Evolutionary conservation across 2,329 filamentous ascomycete species (phyloP).

Genomic region (Paecilomyces dactylethromorphus): DNA sequence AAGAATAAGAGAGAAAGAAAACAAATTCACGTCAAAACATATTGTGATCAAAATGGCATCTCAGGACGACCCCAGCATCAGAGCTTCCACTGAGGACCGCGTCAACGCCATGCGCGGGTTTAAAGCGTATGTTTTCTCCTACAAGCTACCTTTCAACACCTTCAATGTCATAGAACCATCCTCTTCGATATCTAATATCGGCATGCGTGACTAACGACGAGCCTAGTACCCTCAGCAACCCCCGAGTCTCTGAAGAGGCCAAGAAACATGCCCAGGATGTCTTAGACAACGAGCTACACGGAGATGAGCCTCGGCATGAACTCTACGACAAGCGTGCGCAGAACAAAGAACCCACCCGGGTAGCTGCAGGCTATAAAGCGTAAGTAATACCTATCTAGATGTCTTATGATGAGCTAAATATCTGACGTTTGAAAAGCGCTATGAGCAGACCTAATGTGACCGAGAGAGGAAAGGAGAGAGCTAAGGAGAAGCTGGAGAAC

Average conservation of each 20-base stretch:
- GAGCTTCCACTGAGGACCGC: conserved; percentile 8
- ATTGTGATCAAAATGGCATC: conserved; percentile 2
- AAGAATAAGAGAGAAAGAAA: background rate
- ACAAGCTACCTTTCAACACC: too few species aligned
- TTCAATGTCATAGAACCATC: too few species aligned
- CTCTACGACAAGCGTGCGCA: conserved; percentile 2
- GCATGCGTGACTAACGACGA: background rate
- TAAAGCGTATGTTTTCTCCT: conserved; percentile 7
- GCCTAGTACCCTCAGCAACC: conserved; percentile 12
- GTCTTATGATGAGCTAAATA: background rate
- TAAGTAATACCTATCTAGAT: conserved; percentile 5
- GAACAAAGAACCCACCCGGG: conserved; percentile 8
- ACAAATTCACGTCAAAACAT: background rate
- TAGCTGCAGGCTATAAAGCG: conserved; percentile 12
- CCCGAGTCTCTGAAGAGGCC: conserved; percentile 14
- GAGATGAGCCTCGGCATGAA: conserved; percentile 10
- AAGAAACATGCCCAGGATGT: conserved; percentile 19
- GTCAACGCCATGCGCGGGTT: conserved; percentile 11
- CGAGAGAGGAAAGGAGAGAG: conserved; percentile 11
- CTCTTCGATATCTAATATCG: too few species aligned
- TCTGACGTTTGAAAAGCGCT: conserved; percentile 5
- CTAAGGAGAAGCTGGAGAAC: conserved; percentile 12
- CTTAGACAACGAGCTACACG: conserved; percentile 13
- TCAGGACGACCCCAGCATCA: conserved; percentile 7
- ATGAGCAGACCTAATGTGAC: conserved; percentile 10